Percentiles rank a stretch among this genome's conserved stretches.
Conservation (phyloP, 306 rosid genomes). For the Casuarina cunninghamiana region DNA sequence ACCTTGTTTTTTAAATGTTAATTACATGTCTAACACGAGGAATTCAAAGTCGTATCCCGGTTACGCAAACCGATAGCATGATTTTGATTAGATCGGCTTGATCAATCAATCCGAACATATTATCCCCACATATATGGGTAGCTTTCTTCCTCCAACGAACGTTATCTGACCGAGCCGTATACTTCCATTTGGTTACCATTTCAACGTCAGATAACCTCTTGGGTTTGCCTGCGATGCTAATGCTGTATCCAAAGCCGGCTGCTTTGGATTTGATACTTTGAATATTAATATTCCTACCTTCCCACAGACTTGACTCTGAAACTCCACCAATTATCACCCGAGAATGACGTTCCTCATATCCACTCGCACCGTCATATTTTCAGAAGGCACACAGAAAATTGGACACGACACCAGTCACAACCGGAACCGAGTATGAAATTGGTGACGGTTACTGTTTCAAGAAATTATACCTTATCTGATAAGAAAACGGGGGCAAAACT, state of each 20-base stretch:
- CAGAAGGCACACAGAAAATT: too few species aligned
- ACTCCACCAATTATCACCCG: too few species aligned
- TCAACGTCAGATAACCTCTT: neutral
- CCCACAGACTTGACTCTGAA: neutral
- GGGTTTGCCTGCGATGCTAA: too few species aligned
- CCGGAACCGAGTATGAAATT: neutral
- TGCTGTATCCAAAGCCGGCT: too few species aligned
- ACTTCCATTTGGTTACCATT: neutral
- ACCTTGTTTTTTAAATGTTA: neutral
- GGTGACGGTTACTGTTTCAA: neutral
- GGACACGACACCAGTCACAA: constrained; percentile 6
- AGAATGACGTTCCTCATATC: too few species aligned
- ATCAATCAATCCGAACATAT: neutral
- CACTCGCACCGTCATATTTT: too few species aligned
- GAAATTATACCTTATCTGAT: neutral
- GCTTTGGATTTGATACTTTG: too few species aligned
- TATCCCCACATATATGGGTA: too few species aligned
- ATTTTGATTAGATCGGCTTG: neutral
- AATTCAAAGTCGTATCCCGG: constrained; percentile 9
- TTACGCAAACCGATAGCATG: constrained; percentile 1
- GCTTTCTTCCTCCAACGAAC: neutral
- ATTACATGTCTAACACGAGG: constrained; percentile 4
- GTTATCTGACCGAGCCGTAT: neutral
- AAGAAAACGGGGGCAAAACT: neutral
- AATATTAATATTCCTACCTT: neutral